Percentiles rank a stretch among this genome's conserved stretches.
Conservation (phyloP, 768 basidiomycete genomes). For the Amanita fuliginea region DNA sequence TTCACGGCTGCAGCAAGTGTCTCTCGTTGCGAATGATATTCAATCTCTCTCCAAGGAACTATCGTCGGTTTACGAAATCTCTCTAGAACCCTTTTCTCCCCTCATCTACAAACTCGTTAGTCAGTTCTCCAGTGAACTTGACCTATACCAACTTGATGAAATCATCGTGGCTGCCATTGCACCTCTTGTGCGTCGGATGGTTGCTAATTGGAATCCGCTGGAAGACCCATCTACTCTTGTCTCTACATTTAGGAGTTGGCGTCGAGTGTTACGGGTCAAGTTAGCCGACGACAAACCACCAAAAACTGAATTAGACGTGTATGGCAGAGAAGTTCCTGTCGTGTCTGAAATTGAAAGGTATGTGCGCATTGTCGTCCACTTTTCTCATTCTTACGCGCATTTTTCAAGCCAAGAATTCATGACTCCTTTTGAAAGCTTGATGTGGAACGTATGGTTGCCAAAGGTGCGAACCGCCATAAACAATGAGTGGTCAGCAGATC, state of each 20-base stretch:
- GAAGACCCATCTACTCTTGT: constrained; percentile 58
- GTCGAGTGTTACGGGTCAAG: constrained; percentile 52
- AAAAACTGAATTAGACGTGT: constrained; percentile 40
- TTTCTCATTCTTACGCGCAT: constrained; percentile 4
- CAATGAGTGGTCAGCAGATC: constrained; percentile 81
- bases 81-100: constrained; percentile 63
- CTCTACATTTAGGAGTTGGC: constrained; percentile 61
- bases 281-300: constrained; percentile 28
- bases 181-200: constrained; percentile 66
- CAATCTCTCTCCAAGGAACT: constrained; percentile 52
- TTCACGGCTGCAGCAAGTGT: constrained; percentile 63
- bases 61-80: constrained; percentile 54
- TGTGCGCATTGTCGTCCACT: background rate
- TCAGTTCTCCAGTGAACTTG: constrained; percentile 66
- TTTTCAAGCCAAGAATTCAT: constrained; percentile 48
- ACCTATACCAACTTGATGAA: constrained; percentile 74
- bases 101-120: constrained; percentile 62
- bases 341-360: background rate
- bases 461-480: constrained; percentile 90
- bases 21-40: constrained; percentile 67
- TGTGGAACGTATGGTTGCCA: constrained; percentile 95
- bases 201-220: constrained; percentile 76
- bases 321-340: constrained; percentile 33
- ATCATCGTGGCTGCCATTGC: constrained; percentile 88
- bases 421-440: constrained; percentile 90